phyloP scores from a whole-genome alignment of 768 basidiomycete genomes.

The Butyriboletus loyo region DNA sequence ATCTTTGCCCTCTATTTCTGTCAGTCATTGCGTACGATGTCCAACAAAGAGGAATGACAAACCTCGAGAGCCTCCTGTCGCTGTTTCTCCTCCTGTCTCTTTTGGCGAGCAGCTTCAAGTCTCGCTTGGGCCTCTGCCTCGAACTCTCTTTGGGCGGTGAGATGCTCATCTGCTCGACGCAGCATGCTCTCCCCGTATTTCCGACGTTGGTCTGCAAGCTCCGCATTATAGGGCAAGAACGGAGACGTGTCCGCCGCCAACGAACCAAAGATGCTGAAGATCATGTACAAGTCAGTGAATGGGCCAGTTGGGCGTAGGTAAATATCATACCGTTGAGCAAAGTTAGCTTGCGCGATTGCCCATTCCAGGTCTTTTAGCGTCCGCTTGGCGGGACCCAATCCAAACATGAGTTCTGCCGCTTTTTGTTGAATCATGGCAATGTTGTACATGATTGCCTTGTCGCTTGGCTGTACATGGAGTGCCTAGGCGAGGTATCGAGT shows the following conservation, averaged over 20 bases:
- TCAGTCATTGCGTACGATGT: neutral
- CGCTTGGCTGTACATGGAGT: constrained; percentile 75
- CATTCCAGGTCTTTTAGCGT: constrained; percentile 74
- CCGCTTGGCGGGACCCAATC: constrained; percentile 69
- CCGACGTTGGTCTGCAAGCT: constrained; percentile 84
- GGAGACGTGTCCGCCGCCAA: constrained; percentile 71
- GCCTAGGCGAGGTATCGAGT: constrained; percentile 50
- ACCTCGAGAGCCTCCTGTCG: constrained; percentile 67
- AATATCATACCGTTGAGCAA: constrained; percentile 74
- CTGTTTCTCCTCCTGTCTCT: constrained; percentile 77
- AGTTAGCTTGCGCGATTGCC: constrained; percentile 75
- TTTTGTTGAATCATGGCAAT: constrained; percentile 99
- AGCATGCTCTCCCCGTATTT: constrained; percentile 89
- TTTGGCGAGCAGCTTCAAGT: constrained; percentile 72
- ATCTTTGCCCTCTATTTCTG: constrained; percentile 50
- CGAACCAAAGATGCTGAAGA: constrained; percentile 72
- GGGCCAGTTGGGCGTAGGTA: neutral
- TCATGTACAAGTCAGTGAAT: neutral
- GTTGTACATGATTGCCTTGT: constrained; percentile 91
- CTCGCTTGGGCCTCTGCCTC: constrained; percentile 71
- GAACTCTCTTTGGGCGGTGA: constrained; percentile 64
- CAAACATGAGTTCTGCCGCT: constrained; percentile 84
- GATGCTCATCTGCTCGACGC: constrained; percentile 76
- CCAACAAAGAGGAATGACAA: constrained; percentile 16
- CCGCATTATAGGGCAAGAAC: constrained; percentile 76